These are phyloP conservation scores for Ustilago crameri DNA, from an alignment of 1,284 basidiomycete genomes.

Conservation along the genomic window DNA sequence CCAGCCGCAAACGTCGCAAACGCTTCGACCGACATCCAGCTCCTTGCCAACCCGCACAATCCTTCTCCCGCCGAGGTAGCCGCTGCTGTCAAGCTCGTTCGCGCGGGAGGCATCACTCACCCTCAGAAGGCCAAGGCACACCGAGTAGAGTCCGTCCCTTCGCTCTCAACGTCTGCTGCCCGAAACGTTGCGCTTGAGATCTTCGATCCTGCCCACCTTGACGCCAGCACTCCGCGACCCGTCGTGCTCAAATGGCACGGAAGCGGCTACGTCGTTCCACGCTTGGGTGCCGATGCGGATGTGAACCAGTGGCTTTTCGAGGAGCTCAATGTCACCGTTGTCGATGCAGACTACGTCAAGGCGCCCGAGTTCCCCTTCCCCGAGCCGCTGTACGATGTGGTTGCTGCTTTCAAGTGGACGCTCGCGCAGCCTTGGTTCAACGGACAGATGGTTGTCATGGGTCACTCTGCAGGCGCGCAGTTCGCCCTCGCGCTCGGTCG, in stretches of 20 bases:
- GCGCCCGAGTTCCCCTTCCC: conserved; percentile 42
- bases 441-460: conserved; percentile 29
- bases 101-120: conserved; percentile 18
- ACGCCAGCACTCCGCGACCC: conserved; percentile 7
- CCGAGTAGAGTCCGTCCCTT: conserved; percentile 13
- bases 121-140: conserved; percentile 24
- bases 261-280: conserved; percentile 27
- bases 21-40: conserved; percentile 19
- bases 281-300: conserved; percentile 33
- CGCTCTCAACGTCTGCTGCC: conserved; percentile 2
- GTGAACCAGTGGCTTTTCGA: conserved; percentile 27
- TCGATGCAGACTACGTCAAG: conserved; percentile 44
- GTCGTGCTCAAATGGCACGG: conserved; percentile 49
- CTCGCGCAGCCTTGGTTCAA: conserved; percentile 35
- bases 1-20: conserved; percentile 25
- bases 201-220: conserved; percentile 12
- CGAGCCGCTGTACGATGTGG: conserved; percentile 24
- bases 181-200: conserved; percentile 29
- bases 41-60: conserved; percentile 26
- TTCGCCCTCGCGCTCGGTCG: conserved; percentile 25
- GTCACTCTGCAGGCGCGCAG: conserved; percentile 35
- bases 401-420: conserved; percentile 33
- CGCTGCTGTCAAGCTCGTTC: conserved; percentile 30
- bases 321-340: conserved; percentile 16
- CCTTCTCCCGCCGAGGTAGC: conserved; percentile 17